Evolutionary conservation across 331 rosid genomes (phyloP).

Genomic region (Prunus yedoensis): DNA sequence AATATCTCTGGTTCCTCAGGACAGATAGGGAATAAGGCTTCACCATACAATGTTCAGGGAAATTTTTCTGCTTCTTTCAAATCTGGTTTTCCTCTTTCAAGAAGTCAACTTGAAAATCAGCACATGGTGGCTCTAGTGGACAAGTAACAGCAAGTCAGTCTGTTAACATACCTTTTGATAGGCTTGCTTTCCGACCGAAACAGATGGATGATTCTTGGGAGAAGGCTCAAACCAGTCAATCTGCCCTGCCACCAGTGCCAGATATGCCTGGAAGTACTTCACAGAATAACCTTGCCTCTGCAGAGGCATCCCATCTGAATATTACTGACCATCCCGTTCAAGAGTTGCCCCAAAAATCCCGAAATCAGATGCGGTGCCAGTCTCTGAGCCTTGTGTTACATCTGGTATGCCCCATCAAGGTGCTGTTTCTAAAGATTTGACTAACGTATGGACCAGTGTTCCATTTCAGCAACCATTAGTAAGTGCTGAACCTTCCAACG

Average conservation of each 20-base stretch:
- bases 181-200: conserved; percentile 42
- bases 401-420: conserved; percentile 44
- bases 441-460: conserved; percentile 75
- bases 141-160: conserved; percentile 46
- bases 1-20: conserved; percentile 52
- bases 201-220: conserved; percentile 57
- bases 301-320: conserved; percentile 36
- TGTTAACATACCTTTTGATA: conserved; percentile 48
- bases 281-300: conserved; percentile 36
- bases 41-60: conserved; percentile 53
- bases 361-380: conserved; percentile 42
- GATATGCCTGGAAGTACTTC: conserved; percentile 44
- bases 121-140: conserved; percentile 49
- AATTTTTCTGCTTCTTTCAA: conserved; percentile 50
- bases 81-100: conserved; percentile 68
- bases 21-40: conserved; percentile 47
- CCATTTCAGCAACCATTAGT: conserved; percentile 55
- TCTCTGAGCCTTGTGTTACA: conserved; percentile 42
- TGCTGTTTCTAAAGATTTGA: conserved; percentile 44
- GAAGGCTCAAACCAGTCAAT: conserved; percentile 56
- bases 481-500: conserved; percentile 35
- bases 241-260: conserved; percentile 43
- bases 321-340: conserved; percentile 40
- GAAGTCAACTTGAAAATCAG: conserved; percentile 68
- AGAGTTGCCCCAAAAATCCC: conserved; percentile 45